Evolutionary conservation across 2,329 filamentous ascomycete species (phyloP), one percentile per base, ranked within the genome.

Genomic region (Colletotrichum lentis): DNA sequence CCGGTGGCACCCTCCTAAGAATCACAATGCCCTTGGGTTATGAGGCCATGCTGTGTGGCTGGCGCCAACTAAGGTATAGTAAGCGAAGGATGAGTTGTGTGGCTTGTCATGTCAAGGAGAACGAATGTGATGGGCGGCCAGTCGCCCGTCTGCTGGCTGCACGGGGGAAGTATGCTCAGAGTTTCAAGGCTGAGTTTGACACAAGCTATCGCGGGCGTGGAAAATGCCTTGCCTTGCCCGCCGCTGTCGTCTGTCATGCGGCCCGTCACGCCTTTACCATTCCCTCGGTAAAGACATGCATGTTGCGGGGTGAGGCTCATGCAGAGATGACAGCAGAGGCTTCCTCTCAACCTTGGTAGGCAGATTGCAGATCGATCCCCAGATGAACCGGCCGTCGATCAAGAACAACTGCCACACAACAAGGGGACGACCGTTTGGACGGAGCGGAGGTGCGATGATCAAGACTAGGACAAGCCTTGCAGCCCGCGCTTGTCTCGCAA

Each of bases 311-410:
- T 59, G 65, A 68, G 35, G 60, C 54, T 55, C 49, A 44, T 56
- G 62, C 65, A 66, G 44, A 41, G 50, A 50, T 43, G 47, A 43
- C 41, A 27, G 47, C n/a, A 64, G 54, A 54, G 22, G 16, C n/a
- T 44, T 46, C 12, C 43, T 56, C 50, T 37, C 62, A 39, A 55
- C 43, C 54, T 65, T 39, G 56, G 50, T 65, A 65, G 41, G 50
- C 62, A 59, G 49, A 64, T 68, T 68, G 50, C 41, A 69, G 66
- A 69, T 66, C 56, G 55, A 66, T 66, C 66, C 56, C 65, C 62
- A 56, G 62, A 65, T 57, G 62, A 61, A 47, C 55, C 37, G 50
- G 22, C 50, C 22, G 66, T 66, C 66, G 66, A 69, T 69, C 66
- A 46, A 61, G 44, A 66, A 65, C 54, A 37, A 53, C 49, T 46